These are phyloP conservation scores for Trametes villosa DNA, from an alignment of 768 basidiomycete species.

Conservation along the genomic window DNA sequence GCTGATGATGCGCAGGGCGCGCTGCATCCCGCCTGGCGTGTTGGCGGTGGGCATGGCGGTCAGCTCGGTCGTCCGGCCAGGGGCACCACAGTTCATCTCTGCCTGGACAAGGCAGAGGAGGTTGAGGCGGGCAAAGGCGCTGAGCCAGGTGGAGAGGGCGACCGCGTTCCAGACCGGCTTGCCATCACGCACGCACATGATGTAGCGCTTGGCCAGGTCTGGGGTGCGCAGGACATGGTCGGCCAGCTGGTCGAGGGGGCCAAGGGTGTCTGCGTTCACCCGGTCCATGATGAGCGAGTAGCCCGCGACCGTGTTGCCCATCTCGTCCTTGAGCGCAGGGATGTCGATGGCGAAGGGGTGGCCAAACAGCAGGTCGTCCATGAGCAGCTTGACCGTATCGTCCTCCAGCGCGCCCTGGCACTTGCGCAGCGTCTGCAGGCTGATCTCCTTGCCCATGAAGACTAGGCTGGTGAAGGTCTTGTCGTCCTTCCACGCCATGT, in stretches of 20 bases:
- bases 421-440: background rate
- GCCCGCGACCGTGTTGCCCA: slow-evolving; percentile 2
- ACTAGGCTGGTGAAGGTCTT: background rate
- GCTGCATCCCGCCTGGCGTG: background rate
- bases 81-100: slow-evolving; percentile 15
- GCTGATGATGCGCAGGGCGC: slow-evolving; percentile 8
- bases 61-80: slow-evolving; percentile 12
- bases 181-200: background rate
- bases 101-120: slow-evolving; percentile 16
- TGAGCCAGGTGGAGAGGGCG: slow-evolving; percentile 4
- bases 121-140: background rate
- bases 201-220: background rate
- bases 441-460: slow-evolving; percentile 6
- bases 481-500: slow-evolving; percentile 10
- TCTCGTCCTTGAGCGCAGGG: slow-evolving; percentile 2
- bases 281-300: slow-evolving; percentile 12
- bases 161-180: slow-evolving; percentile 5
- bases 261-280: background rate
- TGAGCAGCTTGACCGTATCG: background rate
- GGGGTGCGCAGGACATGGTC: slow-evolving; percentile 6
- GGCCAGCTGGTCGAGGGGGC: background rate
- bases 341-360: slow-evolving; percentile 7
- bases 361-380: slow-evolving; percentile 5
- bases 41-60: slow-evolving; percentile 9
- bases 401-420: slow-evolving; percentile 10